These are phyloP conservation scores for Penicillium silybi DNA, from an alignment of 495 filamentous ascomycete genomes.

Conservation along the genomic window DNA sequence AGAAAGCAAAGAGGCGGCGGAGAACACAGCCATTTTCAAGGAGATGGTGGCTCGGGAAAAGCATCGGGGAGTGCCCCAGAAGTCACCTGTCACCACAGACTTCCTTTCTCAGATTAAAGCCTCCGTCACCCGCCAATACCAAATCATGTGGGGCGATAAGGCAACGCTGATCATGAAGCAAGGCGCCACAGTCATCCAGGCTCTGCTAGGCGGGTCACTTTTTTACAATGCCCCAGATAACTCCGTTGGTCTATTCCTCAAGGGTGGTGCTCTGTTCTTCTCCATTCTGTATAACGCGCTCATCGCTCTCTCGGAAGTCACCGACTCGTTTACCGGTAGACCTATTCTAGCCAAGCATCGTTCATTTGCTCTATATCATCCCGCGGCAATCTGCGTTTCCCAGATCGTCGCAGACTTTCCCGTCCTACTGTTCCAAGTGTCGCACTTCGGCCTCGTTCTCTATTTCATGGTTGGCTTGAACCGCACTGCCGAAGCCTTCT, in stretches of 20 bases:
- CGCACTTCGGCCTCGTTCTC: conserved; percentile 59
- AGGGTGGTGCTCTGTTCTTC: conserved; percentile 57
- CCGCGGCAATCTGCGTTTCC: conserved; percentile 62
- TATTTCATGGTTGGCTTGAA: conserved; percentile 63
- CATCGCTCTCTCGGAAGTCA: conserved; percentile 63
- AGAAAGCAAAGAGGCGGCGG: conserved; percentile 24
- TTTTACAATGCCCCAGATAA: conserved; percentile 28
- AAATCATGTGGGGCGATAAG: conserved; percentile 54
- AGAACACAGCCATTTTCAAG: conserved; percentile 42
- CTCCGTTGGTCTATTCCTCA: conserved; percentile 39
- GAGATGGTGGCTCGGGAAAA: conserved; percentile 35
- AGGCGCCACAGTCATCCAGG: conserved; percentile 25
- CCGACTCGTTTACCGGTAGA: conserved; percentile 59
- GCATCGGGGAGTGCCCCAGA: conserved; percentile 13
- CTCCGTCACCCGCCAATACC: conserved; percentile 46
- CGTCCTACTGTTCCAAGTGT: conserved; percentile 52
- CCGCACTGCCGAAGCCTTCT: conserved; percentile 42
- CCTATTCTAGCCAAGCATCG: conserved; percentile 70
- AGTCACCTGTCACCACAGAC: conserved; percentile 48
- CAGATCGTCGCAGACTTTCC: conserved; percentile 64
- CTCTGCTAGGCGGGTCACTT: conserved; percentile 26
- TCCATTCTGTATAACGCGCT: conserved; percentile 65
- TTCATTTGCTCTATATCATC: conserved; percentile 64
- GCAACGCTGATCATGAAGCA: conserved; percentile 53
- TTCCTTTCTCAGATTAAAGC: conserved; percentile 51